Evolutionary conservation across 179 eudicot species (phyloP), one percentile per base, ranked within the genome.

Genomic region (Gypsophila paniculata): DNA sequence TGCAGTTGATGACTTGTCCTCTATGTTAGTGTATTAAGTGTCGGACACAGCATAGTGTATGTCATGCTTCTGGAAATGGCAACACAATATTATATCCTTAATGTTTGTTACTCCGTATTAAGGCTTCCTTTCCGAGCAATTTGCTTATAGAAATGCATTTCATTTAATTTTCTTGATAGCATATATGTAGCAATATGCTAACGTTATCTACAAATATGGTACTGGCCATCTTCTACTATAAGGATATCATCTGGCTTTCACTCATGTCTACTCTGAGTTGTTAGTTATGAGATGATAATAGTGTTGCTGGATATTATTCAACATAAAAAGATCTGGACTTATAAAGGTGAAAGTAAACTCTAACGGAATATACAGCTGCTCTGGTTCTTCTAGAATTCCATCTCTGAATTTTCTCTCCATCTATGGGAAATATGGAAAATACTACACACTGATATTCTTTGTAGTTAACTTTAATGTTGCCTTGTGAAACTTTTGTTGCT

Each of bases 401-500:
- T 25, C 38, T 46, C 23, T 22, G 22, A 12, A 9, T 66, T 44
- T 66, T 15, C 17, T 22, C 11, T 21, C n/a, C 54, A 14, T 66
- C 12, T 48, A 48, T 66, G n/a, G n/a, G n/a, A n/a, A n/a, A n/a
- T n/a, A 55, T 38, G 13, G n/a, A 18, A 58, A 57, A 25, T n/a
- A n/a, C n/a, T n/a, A 39, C 32, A 36, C 46, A 38, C 39, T 38
- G 23, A 15, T 71, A 19, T 15, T 61, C 36, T 18, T 19, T 23
- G 26, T 51, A 14, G 36, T 67, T 52, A 14, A 61, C 18, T 53
- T 19, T 36, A 62, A 57, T 59, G 8, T 13, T 53, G 38, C 54
- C 51, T 25, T 79, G 34, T 74, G 65, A 71, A 67, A 60, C 11
- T n/a, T 61, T 54, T 57, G 58, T 52, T 71, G 63, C 52, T 72